Evolutionary conservation across 768 basidiomycete species (phyloP).

Genomic region (Amanita fuliginea): DNA sequence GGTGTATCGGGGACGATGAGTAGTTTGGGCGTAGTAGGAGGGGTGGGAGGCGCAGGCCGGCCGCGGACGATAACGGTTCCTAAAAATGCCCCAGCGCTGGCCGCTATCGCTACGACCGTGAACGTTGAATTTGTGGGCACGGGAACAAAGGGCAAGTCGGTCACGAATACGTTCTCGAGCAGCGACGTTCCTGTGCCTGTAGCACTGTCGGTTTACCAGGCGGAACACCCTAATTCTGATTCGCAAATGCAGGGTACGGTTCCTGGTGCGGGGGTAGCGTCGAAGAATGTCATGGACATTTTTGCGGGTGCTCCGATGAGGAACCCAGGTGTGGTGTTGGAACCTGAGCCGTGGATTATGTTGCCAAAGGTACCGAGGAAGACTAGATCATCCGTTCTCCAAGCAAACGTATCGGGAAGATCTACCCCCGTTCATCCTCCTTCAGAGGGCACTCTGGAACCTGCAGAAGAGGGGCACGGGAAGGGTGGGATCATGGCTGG

Average conservation of each 20-base stretch:
- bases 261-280: not conserved
- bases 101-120: slow-evolving; percentile 84
- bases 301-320: slow-evolving; percentile 76
- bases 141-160: slow-evolving; percentile 27
- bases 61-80: slow-evolving; percentile 40
- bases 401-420: not conserved
- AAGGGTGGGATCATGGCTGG: slow-evolving; percentile 13
- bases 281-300: slow-evolving; percentile 60
- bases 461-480: slow-evolving; percentile 9
- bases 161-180: slow-evolving; percentile 23
- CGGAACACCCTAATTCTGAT: slow-evolving; percentile 1
- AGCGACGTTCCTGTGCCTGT: not conserved
- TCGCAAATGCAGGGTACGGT: not conserved
- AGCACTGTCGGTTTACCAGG: not conserved
- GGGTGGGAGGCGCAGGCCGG: slow-evolving; percentile 17
- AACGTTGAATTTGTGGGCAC: slow-evolving; percentile 90
- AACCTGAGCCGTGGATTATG: slow-evolving; percentile 66
- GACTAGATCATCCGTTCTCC: slow-evolving; percentile 15
- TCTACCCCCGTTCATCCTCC: not conserved
- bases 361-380: slow-evolving; percentile 28
- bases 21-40: slow-evolving; percentile 10
- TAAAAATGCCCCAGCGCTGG: slow-evolving; percentile 76
- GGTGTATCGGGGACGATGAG: slow-evolving; percentile 6
- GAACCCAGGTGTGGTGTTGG: slow-evolving; percentile 10
- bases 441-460: slow-evolving; percentile 2